Conservation (phyloP, 1,139 yeast species). For the Taiozyma sp. region DNA sequence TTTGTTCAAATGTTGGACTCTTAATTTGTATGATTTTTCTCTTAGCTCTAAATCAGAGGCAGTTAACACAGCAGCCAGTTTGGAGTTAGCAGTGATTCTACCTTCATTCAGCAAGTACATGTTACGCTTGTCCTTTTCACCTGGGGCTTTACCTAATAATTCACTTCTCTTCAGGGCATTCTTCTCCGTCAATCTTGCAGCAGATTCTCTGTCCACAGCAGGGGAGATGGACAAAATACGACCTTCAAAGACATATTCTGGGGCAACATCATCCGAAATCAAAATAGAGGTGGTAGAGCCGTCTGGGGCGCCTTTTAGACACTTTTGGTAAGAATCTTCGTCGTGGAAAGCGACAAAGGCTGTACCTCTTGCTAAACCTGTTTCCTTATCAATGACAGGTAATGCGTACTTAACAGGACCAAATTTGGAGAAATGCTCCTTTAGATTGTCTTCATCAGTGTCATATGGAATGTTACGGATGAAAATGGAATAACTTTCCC, state of each 20-base stretch:
- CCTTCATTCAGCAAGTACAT: conserved; percentile 90
- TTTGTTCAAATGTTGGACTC: conserved; percentile 86
- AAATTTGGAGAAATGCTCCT: conserved; percentile 72
- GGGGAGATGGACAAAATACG: conserved; percentile 79
- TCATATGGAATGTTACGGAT: conserved; percentile 94
- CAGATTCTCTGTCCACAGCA: conserved; percentile 87
- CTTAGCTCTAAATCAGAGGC: conserved; percentile 79
- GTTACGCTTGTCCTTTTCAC: conserved; percentile 78
- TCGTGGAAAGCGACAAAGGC: conserved; percentile 86
- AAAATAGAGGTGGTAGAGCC: conserved; percentile 72
- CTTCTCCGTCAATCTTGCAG: conserved; percentile 65
- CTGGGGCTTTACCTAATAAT: conserved; percentile 73
- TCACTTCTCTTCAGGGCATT: conserved; percentile 71
- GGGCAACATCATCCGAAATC: conserved; percentile 87
- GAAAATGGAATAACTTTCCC: conserved; percentile 68
- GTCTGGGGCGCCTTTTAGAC: conserved; percentile 75
- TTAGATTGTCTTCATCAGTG: conserved; percentile 74
- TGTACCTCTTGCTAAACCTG: conserved; percentile 88
- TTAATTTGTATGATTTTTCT: conserved; percentile 77
- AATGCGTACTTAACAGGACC: conserved; percentile 91
- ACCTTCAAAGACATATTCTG: conserved; percentile 88
- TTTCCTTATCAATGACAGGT: conserved; percentile 82
- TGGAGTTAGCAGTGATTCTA: conserved; percentile 75
- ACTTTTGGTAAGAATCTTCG: conserved; percentile 56
- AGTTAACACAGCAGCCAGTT: conserved; percentile 64